Evolutionary conservation across 495 filamentous ascomycete species (phyloP), one percentile per base, ranked within the genome.

Genomic region (Pseudomonodictys pantanalensis): DNA sequence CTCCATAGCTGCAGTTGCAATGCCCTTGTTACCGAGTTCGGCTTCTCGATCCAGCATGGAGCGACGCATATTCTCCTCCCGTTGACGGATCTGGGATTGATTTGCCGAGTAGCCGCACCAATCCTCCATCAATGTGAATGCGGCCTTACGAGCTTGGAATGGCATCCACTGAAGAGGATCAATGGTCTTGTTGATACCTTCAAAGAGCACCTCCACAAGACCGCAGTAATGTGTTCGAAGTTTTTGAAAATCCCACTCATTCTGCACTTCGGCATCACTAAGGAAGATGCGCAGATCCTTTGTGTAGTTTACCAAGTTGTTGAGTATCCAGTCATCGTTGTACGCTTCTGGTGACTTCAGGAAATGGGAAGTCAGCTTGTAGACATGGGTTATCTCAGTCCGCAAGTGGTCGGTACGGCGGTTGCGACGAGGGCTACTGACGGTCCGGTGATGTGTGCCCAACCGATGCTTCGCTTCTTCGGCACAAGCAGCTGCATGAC

Each of bases 31-130:
- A 8, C 85, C 83, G 12, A 81, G 72, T 45, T 88, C 83, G 32
- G 79, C 77, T 52, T 83, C 80, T 12, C 83, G 80, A n/a, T 81
- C 75, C 26, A 93, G 83, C 44, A 91, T 78, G 20, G 86, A 87
- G 64, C 90, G 87, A 57, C 89, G 78, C 89, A 97, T 95, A 43
- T 80, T 86, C 52, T 95, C 88, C 77, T 97, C 93, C 52, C 91
- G 79, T 56, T 88, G 83, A 15, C 84, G 82, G 32, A 95, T 89
- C 56, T 91, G 87, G 29, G 76, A 73, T 67, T 92, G 91, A 70
- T 97, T 96, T 5, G 93, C 90, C 0, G 93, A 95, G 71, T 93
- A 95, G 0, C 95, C 93, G 74, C 95, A 97, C 93, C 93, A 98
- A 54, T 97, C 92, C 70, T 97, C 92, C 91, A 98, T 97, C 29